Base-by-base conservation (phyloP, 2,329 filamentous ascomycete genomes). In the Aspergillus ochraceus region DNA sequence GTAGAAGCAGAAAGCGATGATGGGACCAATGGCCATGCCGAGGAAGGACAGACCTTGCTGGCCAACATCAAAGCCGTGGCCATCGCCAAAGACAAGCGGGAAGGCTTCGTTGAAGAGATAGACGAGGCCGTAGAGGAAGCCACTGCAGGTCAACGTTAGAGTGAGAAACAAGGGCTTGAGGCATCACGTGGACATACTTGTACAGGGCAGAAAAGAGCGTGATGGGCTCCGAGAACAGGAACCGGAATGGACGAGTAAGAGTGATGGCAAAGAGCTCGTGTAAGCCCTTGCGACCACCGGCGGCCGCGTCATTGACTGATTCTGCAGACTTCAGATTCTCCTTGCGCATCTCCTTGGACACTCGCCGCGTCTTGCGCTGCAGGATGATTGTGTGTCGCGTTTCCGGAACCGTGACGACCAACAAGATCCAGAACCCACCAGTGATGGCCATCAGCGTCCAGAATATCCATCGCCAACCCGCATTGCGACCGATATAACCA, bases 101-200 rank as follows among this genome's bases (percentile, higher is more conserved):
- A 90, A 91, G 0, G 86, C 88, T 71, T 91, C 87, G 55, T 91
- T 85, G 71, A 90, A 90, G 80, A 90, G 88, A 77, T 91, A 91
- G 71, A 91, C 90, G 10, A 92, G 82, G 4, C 88, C 88, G 61
- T 91, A 89, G 22, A 84, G 85, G 77, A 91, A 91, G n/a, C 88
- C 89, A 10, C 36, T 42, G 36, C 36, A 42, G 36, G 6, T 4
- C 10, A 36, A n/a, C 8, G 17, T 42, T 17, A 42, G 36, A 17
- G 12, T 11, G 32, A 42, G 17, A 3, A n/a, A n/a, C 17, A 17
- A 42, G 36, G 17, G 36, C 6, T n/a, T 2, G 36, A 8, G 2
- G 32, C 17, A 42, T n/a, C 36, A 42, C 36, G 36, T 36, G 14
- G 36, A 42, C 36, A 42, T 42, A 42, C 36, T 70, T 70, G 61